Base-by-base conservation (phyloP, 148 eudicot species). In the Silene uniflora region DNA sequence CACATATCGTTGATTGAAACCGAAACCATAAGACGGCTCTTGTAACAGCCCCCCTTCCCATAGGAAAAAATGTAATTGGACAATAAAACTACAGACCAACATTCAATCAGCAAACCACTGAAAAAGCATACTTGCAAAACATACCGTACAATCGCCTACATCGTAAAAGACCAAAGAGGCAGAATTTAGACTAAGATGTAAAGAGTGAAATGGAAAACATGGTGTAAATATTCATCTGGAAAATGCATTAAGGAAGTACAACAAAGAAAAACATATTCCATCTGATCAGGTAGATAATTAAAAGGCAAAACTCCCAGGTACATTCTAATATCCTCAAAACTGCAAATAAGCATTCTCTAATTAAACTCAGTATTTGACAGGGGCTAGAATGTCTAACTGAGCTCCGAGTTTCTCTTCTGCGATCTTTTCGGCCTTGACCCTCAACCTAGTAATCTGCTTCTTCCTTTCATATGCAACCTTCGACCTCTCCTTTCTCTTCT, bases 401-500 rank as follows among this genome's bases (percentile, higher is more conserved):
- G 89, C 32, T 21, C 90, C 93, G 24, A 89, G 88, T 77, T 85
- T 86, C 84, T 87, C 89, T 35, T 87, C 93, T 0, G 81, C 90
- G 25, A 76, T 75, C 80, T 84, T 86, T 85, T 85, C 93, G 0
- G 90, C 93, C 85, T 87, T 85, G 5, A 78, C 81, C 80, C 84
- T 84, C 73, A 89, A 73, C 49, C 76, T 89, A 0, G 69, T 82
- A 0, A 89, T 80, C 80, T 86, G 86, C 88, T 89, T 87, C 85
- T 77, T 89, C 79, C 88, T 84, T 62, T 87, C 84, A 67, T 89
- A 89, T 9, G 73, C 78, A n/a, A 73, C 86, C 79, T 87, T 82
- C 10, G 90, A 82, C 39, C 87, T 82, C 71, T 87, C 93, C 71
- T 89, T 89, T 73, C 93, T 89, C 93, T 89, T 89, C 64, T 80